Conservation (phyloP, 495 filamentous ascomycete genomes). For the Talaromyces adpressus region DNA sequence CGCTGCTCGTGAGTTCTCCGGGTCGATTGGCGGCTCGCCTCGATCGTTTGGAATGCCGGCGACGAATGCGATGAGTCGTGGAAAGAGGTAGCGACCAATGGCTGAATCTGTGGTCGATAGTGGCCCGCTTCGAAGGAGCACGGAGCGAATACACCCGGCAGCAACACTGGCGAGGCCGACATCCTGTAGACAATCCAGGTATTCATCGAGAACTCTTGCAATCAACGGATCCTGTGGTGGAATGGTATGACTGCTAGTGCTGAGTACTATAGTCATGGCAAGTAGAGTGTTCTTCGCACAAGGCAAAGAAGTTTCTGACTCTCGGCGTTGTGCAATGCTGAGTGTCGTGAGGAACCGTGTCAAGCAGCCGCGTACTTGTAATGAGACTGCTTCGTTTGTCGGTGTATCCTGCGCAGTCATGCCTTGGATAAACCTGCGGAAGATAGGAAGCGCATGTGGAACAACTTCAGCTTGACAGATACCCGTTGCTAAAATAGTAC, state of each 20-base stretch:
- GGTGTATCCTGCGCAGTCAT: slow-evolving; percentile 42
- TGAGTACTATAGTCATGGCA: slow-evolving; percentile 81
- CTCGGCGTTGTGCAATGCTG: slow-evolving; percentile 74
- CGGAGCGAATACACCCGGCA: slow-evolving; percentile 75
- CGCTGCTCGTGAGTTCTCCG: slow-evolving; percentile 62
- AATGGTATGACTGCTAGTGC: slow-evolving; percentile 64
- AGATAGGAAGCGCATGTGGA: slow-evolving; percentile 82
- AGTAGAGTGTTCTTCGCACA: slow-evolving; percentile 93
- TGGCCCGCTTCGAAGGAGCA: slow-evolving; percentile 61
- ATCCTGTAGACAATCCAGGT: slow-evolving; percentile 79
- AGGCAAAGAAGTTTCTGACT: slow-evolving; percentile 68
- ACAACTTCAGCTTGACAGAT: slow-evolving; percentile 83
- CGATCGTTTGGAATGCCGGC: slow-evolving; percentile 50
- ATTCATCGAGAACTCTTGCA: slow-evolving; percentile 59
- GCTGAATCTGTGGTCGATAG: slow-evolving; percentile 64
- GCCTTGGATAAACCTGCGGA: slow-evolving; percentile 79
- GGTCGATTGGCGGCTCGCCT: slow-evolving; percentile 52
- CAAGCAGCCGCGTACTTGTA: slow-evolving; percentile 64
- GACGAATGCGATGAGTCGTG: slow-evolving; percentile 69
- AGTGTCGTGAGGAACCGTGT: slow-evolving; percentile 74
- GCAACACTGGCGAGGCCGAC: slow-evolving; percentile 76
- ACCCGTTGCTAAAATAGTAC: slow-evolving; percentile 80
- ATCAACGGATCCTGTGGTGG: slow-evolving; percentile 66
- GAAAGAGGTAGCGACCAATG: slow-evolving; percentile 66
- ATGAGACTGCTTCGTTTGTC: slow-evolving; percentile 28